Percentiles rank a stretch among this genome's conserved stretches.
These are phyloP conservation scores for Candida neerlandica DNA, from an alignment of 1,139 yeast genomes.

Conservation along the genomic window DNA sequence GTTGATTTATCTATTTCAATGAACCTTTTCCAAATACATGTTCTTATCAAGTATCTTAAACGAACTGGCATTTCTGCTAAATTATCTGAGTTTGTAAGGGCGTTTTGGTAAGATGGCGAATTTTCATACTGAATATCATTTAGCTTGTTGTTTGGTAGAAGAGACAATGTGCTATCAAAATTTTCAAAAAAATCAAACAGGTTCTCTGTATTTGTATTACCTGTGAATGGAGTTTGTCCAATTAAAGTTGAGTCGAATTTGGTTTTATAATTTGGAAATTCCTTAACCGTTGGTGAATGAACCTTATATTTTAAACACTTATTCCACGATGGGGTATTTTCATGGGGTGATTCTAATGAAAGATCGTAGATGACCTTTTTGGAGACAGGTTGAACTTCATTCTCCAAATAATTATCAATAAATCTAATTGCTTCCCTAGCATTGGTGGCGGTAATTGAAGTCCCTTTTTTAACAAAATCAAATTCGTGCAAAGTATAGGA, in stretches of 20 bases:
- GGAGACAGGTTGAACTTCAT: slow-evolving; percentile 14
- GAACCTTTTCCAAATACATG: slow-evolving; percentile 51
- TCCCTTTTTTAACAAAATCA: slow-evolving; percentile 55
- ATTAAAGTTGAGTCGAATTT: slow-evolving; percentile 34
- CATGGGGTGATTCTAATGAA: slow-evolving; percentile 39
- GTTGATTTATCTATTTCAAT: slow-evolving; percentile 27
- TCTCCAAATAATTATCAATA: slow-evolving; percentile 44
- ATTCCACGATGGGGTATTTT: slow-evolving; percentile 53
- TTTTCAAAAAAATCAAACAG: slow-evolving; percentile 12
- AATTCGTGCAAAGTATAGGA: slow-evolving; percentile 59
- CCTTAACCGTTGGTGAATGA: slow-evolving; percentile 46
- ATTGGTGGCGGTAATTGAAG: slow-evolving; percentile 55
- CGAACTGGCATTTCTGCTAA: slow-evolving; percentile 53
- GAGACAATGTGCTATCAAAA: slow-evolving; percentile 13
- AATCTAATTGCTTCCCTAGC: slow-evolving; percentile 60
- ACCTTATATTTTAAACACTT: slow-evolving; percentile 46
- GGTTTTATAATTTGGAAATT: slow-evolving; percentile 49
- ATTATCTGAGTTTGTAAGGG: slow-evolving; percentile 30
- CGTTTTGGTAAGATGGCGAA: slow-evolving; percentile 29
- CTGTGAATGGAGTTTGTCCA: slow-evolving; percentile 17
- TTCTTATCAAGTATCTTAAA: slow-evolving; percentile 49
- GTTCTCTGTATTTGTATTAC: background rate
- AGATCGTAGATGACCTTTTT: slow-evolving; percentile 23
- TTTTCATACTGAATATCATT: slow-evolving; percentile 40
- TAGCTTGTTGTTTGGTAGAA: slow-evolving; percentile 15